These are phyloP conservation scores for Microcyclosporella mali DNA, from an alignment of 2,329 filamentous ascomycete species.

Conservation along the genomic window DNA sequence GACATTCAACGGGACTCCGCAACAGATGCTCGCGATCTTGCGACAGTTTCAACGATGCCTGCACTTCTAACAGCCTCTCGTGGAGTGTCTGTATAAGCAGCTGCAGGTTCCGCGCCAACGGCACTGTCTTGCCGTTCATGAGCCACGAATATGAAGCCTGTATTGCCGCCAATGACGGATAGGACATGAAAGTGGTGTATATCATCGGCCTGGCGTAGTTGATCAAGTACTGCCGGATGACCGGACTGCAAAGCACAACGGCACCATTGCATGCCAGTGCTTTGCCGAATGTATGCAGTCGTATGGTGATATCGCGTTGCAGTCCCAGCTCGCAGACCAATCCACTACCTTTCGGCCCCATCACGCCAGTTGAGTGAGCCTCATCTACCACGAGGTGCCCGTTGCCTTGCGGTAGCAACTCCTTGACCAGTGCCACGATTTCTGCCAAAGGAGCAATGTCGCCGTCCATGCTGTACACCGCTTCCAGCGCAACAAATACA, in stretches of 20 bases:
- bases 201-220: conserved; percentile 72
- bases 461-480: conserved; percentile 78
- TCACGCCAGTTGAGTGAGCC: conserved; percentile 59
- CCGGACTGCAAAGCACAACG: conserved; percentile 55
- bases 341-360: conserved; percentile 52
- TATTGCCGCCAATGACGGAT: conserved; percentile 55
- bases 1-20: conserved; percentile 32
- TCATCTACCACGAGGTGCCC: conserved; percentile 62
- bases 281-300: conserved; percentile 63
- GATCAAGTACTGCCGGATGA: conserved; percentile 59
- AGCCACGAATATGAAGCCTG: conserved; percentile 54
- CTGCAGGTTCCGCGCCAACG: conserved; percentile 42
- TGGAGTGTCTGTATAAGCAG: conserved; percentile 43
- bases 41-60: conserved; percentile 25
- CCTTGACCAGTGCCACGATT: conserved; percentile 54
- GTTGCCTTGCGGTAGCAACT: conserved; percentile 51
- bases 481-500: conserved; percentile 64
- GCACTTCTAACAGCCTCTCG: conserved; percentile 38
- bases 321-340: conserved; percentile 53
- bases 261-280: conserved; percentile 62
- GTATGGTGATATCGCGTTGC: conserved; percentile 50
- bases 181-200: conserved; percentile 65
- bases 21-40: conserved; percentile 18
- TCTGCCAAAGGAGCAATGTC: conserved; percentile 60
- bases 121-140: conserved; percentile 43